These are phyloP conservation scores for Plantago coronopus DNA, from an alignment of 305 asterid species.

Conservation along the genomic window DNA sequence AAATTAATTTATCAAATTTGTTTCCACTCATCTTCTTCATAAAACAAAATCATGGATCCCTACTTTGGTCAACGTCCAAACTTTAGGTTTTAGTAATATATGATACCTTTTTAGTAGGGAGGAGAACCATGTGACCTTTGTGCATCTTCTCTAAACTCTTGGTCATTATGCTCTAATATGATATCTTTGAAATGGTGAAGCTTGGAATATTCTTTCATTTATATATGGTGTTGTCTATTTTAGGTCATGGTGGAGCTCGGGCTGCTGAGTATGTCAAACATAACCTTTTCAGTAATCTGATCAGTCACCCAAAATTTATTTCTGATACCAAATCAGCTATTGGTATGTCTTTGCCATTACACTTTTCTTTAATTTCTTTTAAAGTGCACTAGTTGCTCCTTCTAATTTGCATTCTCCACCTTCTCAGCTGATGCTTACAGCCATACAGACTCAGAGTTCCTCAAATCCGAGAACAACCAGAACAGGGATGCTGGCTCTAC, in stretches of 20 bases:
- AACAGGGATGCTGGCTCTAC: slow-evolving; percentile 86
- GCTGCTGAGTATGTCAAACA: slow-evolving; percentile 90
- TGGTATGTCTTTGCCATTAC: slow-evolving; percentile 32
- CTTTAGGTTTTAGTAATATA: too few species aligned
- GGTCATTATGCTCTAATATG: too few species aligned
- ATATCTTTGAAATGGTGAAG: neutral
- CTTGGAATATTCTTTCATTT: neutral
- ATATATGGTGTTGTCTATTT: slow-evolving; percentile 1
- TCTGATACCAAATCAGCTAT: slow-evolving; percentile 85
- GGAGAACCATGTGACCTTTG: too few species aligned
- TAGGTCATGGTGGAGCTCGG: slow-evolving; percentile 90
- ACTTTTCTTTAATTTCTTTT: slow-evolving; percentile 5
- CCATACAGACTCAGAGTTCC: slow-evolving; percentile 75
- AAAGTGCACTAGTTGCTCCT: neutral
- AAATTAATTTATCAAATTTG: too few species aligned
- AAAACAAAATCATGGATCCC: too few species aligned
- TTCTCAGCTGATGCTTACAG: slow-evolving; percentile 72
- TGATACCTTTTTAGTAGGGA: too few species aligned
- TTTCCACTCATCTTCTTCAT: too few species aligned
- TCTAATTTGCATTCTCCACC: slow-evolving; percentile 3
- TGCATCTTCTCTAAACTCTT: too few species aligned
- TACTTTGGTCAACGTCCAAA: too few species aligned
- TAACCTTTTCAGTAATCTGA: slow-evolving; percentile 79
- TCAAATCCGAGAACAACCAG: slow-evolving; percentile 65
- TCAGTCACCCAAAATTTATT: slow-evolving; percentile 75